Base-by-base conservation (phyloP, 768 basidiomycete species). In the Trametes cubensis region DNA sequence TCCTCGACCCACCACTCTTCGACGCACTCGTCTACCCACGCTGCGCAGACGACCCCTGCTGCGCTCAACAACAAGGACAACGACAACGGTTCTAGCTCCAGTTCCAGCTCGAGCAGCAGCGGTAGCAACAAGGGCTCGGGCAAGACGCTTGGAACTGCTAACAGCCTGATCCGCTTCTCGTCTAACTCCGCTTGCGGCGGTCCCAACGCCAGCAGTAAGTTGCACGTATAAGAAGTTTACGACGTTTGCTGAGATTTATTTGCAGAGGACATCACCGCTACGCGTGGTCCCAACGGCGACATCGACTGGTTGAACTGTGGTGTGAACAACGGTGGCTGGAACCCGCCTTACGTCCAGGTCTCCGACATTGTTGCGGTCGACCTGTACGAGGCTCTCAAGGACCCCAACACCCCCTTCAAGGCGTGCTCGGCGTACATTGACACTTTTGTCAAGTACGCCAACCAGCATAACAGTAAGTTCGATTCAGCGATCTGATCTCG, bases 261-360 rank as follows among this genome's bases (percentile, higher is more conserved):
- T 53, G 13, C 68, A 89, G 87, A 67, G 67, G 60, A 83, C 42
- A 75, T 80, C 63, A 85, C 83, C 4, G 67, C 72, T 7, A 74
- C 77, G 25, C 74, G 76, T 42, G 90, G 90, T 18, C 88, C 88
- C 17, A 90, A 90, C 69, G 88, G 89, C n/a, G 72, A 79, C 69
- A 85, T 90, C 50, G 78, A 84, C 56, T 94, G 87, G 83, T 73
- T 94, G 66, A 92, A 90, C 76, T 94, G 92, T 69, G 92, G 90
- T 45, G 72, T 94, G 57, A 77, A 81, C 46, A 70, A 66, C 34
- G 70, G 70, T 38, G 89, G 88, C 30, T 95, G 93, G 93, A 81
- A 74, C 50, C 92, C 94, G 18, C 90, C 92, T 17, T 71, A 73
- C 58, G 74, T 95, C 58, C 72, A 72, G 8, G 67, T 90, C 11